phyloP scores from a whole-genome alignment of 2,329 filamentous ascomycete genomes.

The Fusarium dimerum region DNA sequence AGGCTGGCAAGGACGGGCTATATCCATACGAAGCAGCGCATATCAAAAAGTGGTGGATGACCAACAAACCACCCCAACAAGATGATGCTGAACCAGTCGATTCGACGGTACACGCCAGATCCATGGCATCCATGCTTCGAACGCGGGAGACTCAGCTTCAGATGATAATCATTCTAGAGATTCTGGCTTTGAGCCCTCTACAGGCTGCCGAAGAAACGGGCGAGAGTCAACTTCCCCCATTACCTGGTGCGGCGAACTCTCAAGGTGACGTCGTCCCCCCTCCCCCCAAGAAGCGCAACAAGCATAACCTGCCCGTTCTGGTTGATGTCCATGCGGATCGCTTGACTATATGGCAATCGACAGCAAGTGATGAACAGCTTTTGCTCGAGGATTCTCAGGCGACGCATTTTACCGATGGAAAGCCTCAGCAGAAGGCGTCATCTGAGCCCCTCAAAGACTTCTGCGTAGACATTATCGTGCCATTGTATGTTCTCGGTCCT shows the following conservation, averaged over 20 bases:
- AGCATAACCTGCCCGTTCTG: slow-evolving; percentile 64
- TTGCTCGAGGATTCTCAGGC: slow-evolving; percentile 51
- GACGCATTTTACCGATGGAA: slow-evolving; percentile 34
- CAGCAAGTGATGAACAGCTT: slow-evolving; percentile 60
- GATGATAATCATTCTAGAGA: slow-evolving; percentile 77
- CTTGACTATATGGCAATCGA: slow-evolving; percentile 82
- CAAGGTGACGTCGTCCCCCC: slow-evolving; percentile 31
- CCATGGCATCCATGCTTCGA: slow-evolving; percentile 65
- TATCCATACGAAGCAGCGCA: slow-evolving; percentile 67
- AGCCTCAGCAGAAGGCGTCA: slow-evolving; percentile 42
- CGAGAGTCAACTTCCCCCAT: slow-evolving; percentile 49
- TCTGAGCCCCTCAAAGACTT: slow-evolving; percentile 72
- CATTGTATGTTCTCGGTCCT: slow-evolving; percentile 60
- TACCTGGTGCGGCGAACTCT: slow-evolving; percentile 40
- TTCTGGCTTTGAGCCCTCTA: slow-evolving; percentile 67
- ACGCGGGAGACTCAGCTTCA: slow-evolving; percentile 79
- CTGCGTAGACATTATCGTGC: slow-evolving; percentile 77
- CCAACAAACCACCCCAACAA: slow-evolving; percentile 49
- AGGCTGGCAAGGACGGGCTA: slow-evolving; percentile 66
- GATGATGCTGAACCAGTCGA: slow-evolving; percentile 50
- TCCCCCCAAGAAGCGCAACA: slow-evolving; percentile 55
- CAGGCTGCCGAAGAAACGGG: slow-evolving; percentile 41
- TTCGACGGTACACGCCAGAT: slow-evolving; percentile 56
- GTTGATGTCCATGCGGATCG: slow-evolving; percentile 76
- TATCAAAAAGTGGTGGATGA: slow-evolving; percentile 71